Percentiles rank a stretch among this genome's conserved stretches.
These are phyloP conservation scores for Pythium chondricola DNA, from an alignment of 352 stramenopile species.

Conservation along the genomic window DNA sequence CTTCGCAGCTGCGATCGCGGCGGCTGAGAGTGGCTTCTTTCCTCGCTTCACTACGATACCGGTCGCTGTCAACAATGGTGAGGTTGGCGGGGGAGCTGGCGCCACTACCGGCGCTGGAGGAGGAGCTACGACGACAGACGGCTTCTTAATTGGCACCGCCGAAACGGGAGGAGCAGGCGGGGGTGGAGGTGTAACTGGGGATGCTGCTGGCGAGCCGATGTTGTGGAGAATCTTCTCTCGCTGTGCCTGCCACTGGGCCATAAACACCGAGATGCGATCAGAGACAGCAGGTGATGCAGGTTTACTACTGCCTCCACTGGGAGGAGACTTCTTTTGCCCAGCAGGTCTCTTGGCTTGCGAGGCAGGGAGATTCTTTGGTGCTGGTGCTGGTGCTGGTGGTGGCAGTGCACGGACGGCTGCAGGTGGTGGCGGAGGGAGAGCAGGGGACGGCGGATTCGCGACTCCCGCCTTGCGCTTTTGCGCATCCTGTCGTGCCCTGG, in stretches of 20 bases:
- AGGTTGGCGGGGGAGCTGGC: not conserved
- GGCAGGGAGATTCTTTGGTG: no score
- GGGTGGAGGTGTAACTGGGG: not conserved
- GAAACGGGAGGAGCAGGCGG: conserved; percentile 1
- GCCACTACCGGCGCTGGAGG: not conserved
- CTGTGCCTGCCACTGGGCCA: conserved; percentile 16
- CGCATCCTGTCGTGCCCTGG: not conserved
- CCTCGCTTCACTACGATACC: not conserved
- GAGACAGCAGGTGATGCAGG: conserved; percentile 3
- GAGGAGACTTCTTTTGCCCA: no score
- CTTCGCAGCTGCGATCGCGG: conserved; percentile 7
- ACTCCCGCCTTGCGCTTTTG: conserved; percentile 3
- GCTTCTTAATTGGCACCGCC: conserved; percentile 1
- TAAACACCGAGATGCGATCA: conserved; percentile 54
- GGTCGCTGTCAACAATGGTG: not conserved
- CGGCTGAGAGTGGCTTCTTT: conserved; percentile 8
- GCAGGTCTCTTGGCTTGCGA: no score
- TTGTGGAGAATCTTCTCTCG: conserved; percentile 10
- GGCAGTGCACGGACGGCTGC: no score
- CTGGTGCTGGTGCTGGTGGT: no score
- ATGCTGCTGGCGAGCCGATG: not conserved
- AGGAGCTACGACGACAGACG: not conserved
- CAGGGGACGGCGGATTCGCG: no score
- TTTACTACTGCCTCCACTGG: no score
- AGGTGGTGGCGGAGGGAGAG: no score